Base-by-base conservation (phyloP, 306 rosid species). In the Vachellia pachyceras region DNA sequence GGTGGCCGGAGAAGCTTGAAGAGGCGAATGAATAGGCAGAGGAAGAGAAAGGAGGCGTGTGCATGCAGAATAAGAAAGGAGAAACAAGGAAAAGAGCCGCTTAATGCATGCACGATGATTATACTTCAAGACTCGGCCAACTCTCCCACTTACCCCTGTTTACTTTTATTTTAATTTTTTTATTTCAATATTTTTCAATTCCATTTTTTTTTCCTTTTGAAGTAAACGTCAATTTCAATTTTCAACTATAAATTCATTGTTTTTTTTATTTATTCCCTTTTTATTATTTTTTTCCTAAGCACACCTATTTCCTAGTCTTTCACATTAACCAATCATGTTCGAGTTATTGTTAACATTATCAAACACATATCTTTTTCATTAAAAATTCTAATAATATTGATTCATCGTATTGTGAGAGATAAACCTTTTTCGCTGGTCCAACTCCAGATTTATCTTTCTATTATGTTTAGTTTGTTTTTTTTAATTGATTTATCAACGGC, bases 31-130 rank as follows among this genome's bases (percentile, higher is more conserved):
- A n/a, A n/a, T 40, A 10, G 76, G 25, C 33, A 17, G 85, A 68
- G 67, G 75, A 22, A 71, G 70, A 79, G 82, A 77, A 33, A 83
- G 90, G 79, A 91, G 91, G 92, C 97, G 97, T 88, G 97, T 90
- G 97, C 97, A 92, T 91, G 97, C 90, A 90, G 85, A 90, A 81
- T 84, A 84, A 89, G 86, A 82, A 78, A 83, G 76, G 64, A 79
- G 80, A 73, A 67, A 82, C 77, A 61, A 66, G 78, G 81, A 85
- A 82, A 75, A 7, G 78, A 77, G 78, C 87, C 85, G 86, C 86
- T 83, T 90, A 94, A 90, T 90, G 98, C 98, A 94, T 94, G 98
- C 98, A 94, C 97, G 98, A 93, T 89, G 97, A 92, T 94, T 85
- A 90, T 86, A 89, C 97, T 94, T 92, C 91, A 94, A 92, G 98